Percentiles rank a stretch among this genome's conserved stretches.
Evolutionary conservation across 2,329 filamentous ascomycete species (phyloP).

Genomic region (Microcyclospora tardicrescens): DNA sequence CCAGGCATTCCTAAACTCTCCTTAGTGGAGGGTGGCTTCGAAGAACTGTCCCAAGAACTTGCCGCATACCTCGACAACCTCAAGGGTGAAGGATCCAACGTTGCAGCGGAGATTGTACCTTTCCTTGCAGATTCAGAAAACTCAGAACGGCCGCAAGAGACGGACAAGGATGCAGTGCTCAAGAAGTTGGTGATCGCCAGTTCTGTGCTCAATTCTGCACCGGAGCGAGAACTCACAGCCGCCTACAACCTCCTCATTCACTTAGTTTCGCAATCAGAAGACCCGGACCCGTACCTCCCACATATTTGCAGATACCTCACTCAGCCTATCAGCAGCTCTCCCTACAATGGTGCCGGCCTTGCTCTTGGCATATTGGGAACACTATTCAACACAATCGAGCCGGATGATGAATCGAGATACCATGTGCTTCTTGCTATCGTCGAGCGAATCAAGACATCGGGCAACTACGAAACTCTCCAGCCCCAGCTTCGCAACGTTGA

Average conservation of each 20-base stretch:
- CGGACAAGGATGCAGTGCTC: conserved; percentile 70
- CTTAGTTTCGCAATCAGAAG: conserved; percentile 74
- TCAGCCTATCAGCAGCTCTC: conserved; percentile 74
- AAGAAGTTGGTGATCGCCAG: conserved; percentile 80
- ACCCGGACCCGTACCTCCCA: conserved; percentile 74
- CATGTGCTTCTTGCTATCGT: conserved; percentile 85
- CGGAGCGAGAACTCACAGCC: conserved; percentile 92
- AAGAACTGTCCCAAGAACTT: conserved; percentile 88
- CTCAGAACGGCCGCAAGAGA: conserved; percentile 35
- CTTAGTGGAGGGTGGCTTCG: conserved; percentile 79
- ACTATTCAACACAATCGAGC: conserved; percentile 84
- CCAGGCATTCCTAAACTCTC: conserved; percentile 49
- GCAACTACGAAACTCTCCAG: conserved; percentile 65
- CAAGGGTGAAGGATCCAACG: conserved; percentile 45
- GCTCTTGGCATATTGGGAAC: conserved; percentile 85
- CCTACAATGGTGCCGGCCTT: conserved; percentile 70
- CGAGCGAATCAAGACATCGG: conserved; percentile 55
- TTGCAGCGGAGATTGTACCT: conserved; percentile 54
- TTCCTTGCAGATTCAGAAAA: conserved; percentile 42
- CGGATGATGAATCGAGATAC: conserved; percentile 66
- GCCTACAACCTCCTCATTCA: conserved; percentile 96
- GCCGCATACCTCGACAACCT: conserved; percentile 83
- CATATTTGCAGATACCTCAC: conserved; percentile 80
- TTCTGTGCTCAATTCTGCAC: conserved; percentile 62
- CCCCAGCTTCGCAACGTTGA: conserved; percentile 74